Percentiles rank a stretch among this genome's conserved stretches.
phyloP scores from a whole-genome alignment of 2,329 filamentous ascomycete genomes.

The Eutypella sp. region DNA sequence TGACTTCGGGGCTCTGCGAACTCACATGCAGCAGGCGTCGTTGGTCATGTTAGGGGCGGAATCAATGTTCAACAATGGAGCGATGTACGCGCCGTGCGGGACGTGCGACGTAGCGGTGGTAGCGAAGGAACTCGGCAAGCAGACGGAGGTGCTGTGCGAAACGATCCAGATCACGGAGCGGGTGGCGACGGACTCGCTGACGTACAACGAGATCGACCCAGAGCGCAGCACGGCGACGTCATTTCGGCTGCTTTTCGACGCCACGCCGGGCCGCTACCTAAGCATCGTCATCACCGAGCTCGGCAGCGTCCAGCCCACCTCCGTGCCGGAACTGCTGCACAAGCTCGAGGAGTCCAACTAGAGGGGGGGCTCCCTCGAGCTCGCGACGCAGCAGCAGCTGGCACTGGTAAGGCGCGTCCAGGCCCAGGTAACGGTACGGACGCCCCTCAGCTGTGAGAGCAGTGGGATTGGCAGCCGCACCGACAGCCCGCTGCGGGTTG shows the following conservation, averaged over 20 bases:
- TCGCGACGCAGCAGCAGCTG: not conserved
- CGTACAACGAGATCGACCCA: slow-evolving; percentile 85
- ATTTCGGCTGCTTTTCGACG: slow-evolving; percentile 78
- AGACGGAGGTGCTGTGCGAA: slow-evolving; percentile 87
- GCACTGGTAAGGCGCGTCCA: too few species aligned
- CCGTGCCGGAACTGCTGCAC: slow-evolving; percentile 62
- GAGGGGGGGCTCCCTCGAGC: slow-evolving; percentile 12
- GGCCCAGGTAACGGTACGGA: too few species aligned
- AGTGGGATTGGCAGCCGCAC: too few species aligned
- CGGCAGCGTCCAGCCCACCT: slow-evolving; percentile 78
- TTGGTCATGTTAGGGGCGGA: slow-evolving; percentile 83
- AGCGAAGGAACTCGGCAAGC: slow-evolving; percentile 68
- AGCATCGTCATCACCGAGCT: slow-evolving; percentile 88
- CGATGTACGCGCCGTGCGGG: slow-evolving; percentile 81
- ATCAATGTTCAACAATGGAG: slow-evolving; percentile 92
- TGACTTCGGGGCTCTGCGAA: slow-evolving; percentile 67
- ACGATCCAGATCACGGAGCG: slow-evolving; percentile 87
- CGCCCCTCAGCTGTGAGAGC: too few species aligned
- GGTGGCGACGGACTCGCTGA: slow-evolving; percentile 86
- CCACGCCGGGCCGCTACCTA: slow-evolving; percentile 81
- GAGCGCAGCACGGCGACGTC: slow-evolving; percentile 56
- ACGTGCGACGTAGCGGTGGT: slow-evolving; percentile 83
- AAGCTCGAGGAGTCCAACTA: slow-evolving; percentile 53
- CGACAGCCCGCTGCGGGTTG: too few species aligned
- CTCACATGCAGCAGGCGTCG: slow-evolving; percentile 61